A percentile compares a stretch with the other conserved stretches of the same genome.
phyloP scores from a whole-genome alignment of 495 filamentous ascomycete genomes.

The Aspergillus cavernicola region DNA sequence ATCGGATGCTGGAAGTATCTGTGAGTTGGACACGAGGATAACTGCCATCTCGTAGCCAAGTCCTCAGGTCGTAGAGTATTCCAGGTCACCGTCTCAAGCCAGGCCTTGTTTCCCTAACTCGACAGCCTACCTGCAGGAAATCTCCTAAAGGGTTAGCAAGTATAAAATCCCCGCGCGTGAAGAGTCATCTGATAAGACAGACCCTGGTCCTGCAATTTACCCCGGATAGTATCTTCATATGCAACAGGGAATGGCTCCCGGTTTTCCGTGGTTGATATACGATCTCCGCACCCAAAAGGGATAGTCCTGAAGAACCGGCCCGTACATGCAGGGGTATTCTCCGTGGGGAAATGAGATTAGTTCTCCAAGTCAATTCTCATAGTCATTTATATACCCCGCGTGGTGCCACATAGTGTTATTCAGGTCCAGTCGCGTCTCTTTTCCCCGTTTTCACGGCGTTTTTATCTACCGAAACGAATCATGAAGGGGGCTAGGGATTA shows the following conservation, averaged over 20 bases:
- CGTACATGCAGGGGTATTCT: neutral
- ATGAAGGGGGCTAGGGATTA: neutral
- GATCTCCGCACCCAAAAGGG: neutral
- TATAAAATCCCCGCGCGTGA: neutral
- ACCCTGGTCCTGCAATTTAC: neutral
- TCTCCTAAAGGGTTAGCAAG: too few species aligned
- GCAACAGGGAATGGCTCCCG: neutral
- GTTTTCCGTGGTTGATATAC: neutral
- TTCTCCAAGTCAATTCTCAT: neutral
- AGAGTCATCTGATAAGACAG: neutral
- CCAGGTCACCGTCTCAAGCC: too few species aligned
- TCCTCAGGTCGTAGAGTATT: too few species aligned
- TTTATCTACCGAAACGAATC: slow-evolving; percentile 2
- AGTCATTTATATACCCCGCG: neutral
- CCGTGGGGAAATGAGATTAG: slow-evolving; percentile 5
- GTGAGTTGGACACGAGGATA: too few species aligned
- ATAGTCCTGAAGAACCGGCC: neutral
- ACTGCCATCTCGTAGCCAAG: too few species aligned
- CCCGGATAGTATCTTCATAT: neutral
- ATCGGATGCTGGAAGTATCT: too few species aligned
- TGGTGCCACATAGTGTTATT: neutral
- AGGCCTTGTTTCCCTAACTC: too few species aligned
- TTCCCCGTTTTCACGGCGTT: neutral
- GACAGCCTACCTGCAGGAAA: too few species aligned
- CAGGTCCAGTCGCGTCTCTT: neutral